Percentiles rank a stretch among this genome's conserved stretches.
Evolutionary conservation across 164 flowering plant genomes (phyloP).

Genomic region (Tinospora cordifolia): DNA sequence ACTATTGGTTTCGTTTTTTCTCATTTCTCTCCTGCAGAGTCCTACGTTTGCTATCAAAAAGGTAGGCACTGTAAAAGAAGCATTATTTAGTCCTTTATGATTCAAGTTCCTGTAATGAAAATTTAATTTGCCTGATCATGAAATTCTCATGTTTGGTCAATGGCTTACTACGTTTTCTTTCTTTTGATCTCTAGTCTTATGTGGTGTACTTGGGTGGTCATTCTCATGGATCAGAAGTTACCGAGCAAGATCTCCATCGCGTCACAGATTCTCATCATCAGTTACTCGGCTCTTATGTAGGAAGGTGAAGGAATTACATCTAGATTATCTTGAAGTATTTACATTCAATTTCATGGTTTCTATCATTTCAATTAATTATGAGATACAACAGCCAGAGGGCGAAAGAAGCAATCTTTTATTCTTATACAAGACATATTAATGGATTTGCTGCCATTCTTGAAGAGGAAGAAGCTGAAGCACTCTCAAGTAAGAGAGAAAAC

Average conservation of each 20-base stretch:
- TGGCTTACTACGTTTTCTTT: background rate
- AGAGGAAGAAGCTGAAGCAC: constrained; percentile 17
- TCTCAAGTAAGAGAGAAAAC: constrained; percentile 10
- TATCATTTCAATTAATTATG: background rate
- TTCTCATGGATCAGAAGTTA: constrained; percentile 25
- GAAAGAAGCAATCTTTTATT: constrained; percentile 11
- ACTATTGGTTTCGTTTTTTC: constrained; percentile 20
- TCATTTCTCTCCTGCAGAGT: constrained; percentile 11
- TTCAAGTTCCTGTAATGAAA: too few species aligned
- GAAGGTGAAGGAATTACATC: constrained; percentile 29
- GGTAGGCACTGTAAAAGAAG: constrained; percentile 26
- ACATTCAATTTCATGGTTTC: background rate
- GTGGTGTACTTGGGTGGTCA: constrained; percentile 59
- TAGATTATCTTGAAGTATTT: background rate
- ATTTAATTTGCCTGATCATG: too few species aligned
- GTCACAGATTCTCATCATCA: constrained; percentile 40
- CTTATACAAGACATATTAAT: constrained; percentile 14
- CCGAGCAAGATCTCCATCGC: constrained; percentile 22
- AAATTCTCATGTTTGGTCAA: background rate
- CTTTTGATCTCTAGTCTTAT: constrained; percentile 30
- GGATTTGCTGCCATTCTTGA: constrained; percentile 18
- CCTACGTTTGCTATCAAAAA: constrained; percentile 15
- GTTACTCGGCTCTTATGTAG: constrained; percentile 38
- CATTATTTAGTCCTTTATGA: background rate
- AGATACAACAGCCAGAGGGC: constrained; percentile 18